Conservation (phyloP, 139 green algal genomes). For the Picochlorum sp. region DNA sequence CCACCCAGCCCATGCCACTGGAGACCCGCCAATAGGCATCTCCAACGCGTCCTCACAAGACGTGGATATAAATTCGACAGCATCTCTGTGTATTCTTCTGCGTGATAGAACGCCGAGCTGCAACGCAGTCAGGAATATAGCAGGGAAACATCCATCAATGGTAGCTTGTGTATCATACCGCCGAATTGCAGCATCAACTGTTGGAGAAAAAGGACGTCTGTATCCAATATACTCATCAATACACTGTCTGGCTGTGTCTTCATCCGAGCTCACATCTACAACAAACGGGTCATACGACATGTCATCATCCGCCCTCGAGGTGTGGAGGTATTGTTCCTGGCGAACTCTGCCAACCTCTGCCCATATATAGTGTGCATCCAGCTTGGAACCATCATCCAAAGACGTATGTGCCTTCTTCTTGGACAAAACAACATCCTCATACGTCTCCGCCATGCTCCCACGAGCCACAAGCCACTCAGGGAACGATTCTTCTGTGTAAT, state of each 20-base stretch:
- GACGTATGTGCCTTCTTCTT: no score
- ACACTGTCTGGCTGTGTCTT: no score
- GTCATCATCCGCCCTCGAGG: no score
- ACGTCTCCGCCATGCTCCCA: not conserved
- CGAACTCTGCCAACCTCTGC: no score
- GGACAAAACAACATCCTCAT: no score
- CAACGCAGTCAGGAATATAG: constrained; percentile 44
- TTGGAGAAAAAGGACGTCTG: not conserved
- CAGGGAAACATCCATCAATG: constrained; percentile 45
- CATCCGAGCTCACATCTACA: no score
- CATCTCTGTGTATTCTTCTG: constrained; percentile 30
- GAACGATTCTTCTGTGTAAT: constrained; percentile 9
- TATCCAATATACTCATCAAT: no score
- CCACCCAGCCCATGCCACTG: constrained; percentile 7
- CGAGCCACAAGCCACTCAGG: not conserved
- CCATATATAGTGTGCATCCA: no score
- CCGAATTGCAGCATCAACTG: constrained; percentile 9
- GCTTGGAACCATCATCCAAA: no score
- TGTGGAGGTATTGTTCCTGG: no score
- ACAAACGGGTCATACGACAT: no score
- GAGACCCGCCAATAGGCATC: not conserved
- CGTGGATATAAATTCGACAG: not conserved
- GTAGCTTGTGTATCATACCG: constrained; percentile 21
- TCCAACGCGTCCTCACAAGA: not conserved
- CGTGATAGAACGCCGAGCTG: constrained; percentile 42